Conservation (phyloP, 768 basidiomycete species). For the Hypsizygus marmoreus region DNA sequence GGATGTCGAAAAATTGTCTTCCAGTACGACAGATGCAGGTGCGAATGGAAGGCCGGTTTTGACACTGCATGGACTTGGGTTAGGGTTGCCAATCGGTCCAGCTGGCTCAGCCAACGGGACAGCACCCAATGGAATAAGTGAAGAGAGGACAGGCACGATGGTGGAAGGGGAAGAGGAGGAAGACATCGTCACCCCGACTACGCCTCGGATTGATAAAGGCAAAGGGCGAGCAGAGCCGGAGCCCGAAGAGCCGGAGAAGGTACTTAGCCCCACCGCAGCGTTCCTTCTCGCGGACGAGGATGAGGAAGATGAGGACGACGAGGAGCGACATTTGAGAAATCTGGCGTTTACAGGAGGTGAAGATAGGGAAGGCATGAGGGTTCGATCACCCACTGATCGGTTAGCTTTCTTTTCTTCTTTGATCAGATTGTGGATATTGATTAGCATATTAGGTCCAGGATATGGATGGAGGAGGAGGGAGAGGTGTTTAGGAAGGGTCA, state of each 20-base stretch:
- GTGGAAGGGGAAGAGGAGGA: conserved; percentile 24
- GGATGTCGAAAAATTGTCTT: too few relatives aligned
- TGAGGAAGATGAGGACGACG: conserved; percentile 52
- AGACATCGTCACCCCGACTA: conserved; percentile 43
- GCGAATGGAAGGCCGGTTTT: conserved; percentile 39
- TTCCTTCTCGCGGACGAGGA: conserved; percentile 46
- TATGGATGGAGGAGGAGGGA: conserved; percentile 92
- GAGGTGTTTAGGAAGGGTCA: conserved; percentile 94
- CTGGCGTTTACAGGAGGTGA: too few relatives aligned
- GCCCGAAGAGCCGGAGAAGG: conserved; percentile 67
- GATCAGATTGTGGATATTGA: conserved; percentile 2
- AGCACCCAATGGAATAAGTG: too few relatives aligned
- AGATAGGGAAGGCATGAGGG: conserved; percentile 35
- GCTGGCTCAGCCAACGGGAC: too few relatives aligned
- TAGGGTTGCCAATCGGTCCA: too few relatives aligned
- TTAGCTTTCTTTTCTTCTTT: conserved; percentile 28
- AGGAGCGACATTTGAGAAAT: conserved; percentile 35
- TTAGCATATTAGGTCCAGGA: conserved; percentile 55
- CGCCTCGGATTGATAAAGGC: conserved; percentile 76
- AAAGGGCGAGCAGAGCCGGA: conserved; percentile 73
- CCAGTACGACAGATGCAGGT: too few relatives aligned
- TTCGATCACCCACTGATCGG: conserved; percentile 50
- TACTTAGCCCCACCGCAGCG: conserved; percentile 66
- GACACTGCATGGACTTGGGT: conserved; percentile 46
- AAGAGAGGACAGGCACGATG: conserved; percentile 2